phyloP scores from a whole-genome alignment of 2,329 filamentous ascomycete genomes.

The Penicillium freii region DNA sequence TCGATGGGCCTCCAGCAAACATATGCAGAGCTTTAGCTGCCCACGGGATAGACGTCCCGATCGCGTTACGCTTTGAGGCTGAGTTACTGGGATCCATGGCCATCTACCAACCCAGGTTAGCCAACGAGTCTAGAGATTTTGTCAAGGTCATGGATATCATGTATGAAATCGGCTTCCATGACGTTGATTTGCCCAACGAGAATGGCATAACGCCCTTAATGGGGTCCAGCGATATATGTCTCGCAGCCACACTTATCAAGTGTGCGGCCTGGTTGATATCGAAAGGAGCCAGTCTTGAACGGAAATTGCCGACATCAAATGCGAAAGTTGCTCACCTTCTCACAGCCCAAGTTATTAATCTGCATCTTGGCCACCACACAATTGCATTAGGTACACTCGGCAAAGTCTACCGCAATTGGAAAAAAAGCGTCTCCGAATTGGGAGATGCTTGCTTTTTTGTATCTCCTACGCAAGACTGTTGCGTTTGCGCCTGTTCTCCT shows the following conservation, averaged over 20 bases:
- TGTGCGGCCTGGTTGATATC: neutral
- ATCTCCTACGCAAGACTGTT: conserved; percentile 3
- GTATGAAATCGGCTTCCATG: neutral
- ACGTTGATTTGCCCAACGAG: neutral
- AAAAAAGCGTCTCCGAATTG: neutral
- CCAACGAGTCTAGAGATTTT: neutral
- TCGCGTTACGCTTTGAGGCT: neutral
- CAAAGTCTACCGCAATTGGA: neutral
- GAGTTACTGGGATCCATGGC: neutral
- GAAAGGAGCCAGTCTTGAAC: neutral
- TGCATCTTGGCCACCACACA: fast-evolving
- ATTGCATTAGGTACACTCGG: neutral
- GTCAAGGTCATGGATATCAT: neutral
- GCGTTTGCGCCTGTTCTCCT: conserved; percentile 11
- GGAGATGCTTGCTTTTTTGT: neutral
- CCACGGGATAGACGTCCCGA: neutral
- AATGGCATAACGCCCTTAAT: neutral
- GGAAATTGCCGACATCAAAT: neutral
- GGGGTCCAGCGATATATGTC: too few relatives aligned
- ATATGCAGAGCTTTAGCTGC: neutral
- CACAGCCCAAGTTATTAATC: too few relatives aligned
- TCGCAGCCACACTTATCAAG: too few relatives aligned
- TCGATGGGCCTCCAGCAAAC: neutral
- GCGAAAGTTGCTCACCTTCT: neutral
- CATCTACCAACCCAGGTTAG: neutral